These are phyloP conservation scores for Pseudogymnoascus sp. DNA, from an alignment of 2,329 filamentous ascomycete species.

Conservation along the genomic window DNA sequence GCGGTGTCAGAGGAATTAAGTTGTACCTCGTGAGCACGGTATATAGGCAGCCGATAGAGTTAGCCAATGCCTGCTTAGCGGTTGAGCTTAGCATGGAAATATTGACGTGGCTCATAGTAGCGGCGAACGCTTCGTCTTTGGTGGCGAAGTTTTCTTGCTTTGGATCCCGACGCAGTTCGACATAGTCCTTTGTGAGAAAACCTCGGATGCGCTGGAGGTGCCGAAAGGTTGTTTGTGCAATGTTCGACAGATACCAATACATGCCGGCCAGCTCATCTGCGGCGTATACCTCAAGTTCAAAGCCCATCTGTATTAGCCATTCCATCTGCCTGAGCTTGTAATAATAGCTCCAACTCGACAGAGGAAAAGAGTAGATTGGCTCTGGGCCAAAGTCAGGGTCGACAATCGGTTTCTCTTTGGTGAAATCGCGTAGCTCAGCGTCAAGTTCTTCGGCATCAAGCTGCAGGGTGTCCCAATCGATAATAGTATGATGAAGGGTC, in stretches of 20 bases:
- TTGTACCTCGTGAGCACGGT: constrained; percentile 37
- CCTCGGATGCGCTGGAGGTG: constrained; percentile 68
- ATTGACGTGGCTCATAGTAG: constrained; percentile 49
- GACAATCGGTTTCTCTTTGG: constrained; percentile 53
- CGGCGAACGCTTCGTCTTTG: constrained; percentile 39
- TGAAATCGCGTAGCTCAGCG: constrained; percentile 53
- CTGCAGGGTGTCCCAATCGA: constrained; percentile 79
- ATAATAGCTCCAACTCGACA: constrained; percentile 84
- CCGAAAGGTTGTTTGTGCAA: constrained; percentile 53
- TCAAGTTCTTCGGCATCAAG: constrained; percentile 74
- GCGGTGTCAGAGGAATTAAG: constrained; percentile 33
- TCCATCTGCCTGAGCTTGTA: constrained; percentile 88
- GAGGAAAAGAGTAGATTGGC: constrained; percentile 58
- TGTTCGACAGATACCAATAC: constrained; percentile 82
- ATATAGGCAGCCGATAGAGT: constrained; percentile 46
- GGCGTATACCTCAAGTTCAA: constrained; percentile 87
- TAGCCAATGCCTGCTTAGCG: constrained; percentile 48
- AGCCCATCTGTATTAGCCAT: constrained; percentile 82
- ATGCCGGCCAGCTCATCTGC: constrained; percentile 77
- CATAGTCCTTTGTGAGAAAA: constrained; percentile 42
- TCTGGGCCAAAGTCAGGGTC: constrained; percentile 43
- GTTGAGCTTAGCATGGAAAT: constrained; percentile 58
- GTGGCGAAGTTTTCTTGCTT: constrained; percentile 14
- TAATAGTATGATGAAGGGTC: constrained; percentile 75
- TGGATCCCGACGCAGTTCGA: constrained; percentile 13